Conservation (phyloP, 176 grass and related monocot genomes). For the Raddia distichophylla region DNA sequence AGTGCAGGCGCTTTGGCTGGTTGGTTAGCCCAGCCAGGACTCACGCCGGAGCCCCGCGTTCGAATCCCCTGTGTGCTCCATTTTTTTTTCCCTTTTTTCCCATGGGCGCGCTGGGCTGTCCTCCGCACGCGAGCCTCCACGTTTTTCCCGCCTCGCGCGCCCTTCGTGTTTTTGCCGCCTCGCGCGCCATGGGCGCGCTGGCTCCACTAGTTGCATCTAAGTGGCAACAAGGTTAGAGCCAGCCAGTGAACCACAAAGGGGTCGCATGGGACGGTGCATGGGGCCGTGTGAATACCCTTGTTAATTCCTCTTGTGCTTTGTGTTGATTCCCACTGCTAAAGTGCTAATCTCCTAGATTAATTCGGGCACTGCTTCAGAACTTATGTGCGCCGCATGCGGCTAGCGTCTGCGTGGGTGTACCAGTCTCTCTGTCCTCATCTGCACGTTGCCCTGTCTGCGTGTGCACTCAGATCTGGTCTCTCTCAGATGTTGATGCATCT, state of each 20-base stretch:
- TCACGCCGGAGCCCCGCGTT: no score
- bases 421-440: conserved; percentile 23
- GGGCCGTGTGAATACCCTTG: conserved; percentile 12
- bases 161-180: no score
- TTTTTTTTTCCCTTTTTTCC: no score
- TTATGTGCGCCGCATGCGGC: background rate
- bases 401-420: background rate
- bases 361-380: background rate
- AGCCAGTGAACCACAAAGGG: background rate
- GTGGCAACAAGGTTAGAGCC: no score
- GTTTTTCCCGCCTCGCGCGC: no score
- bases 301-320: background rate
- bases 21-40: no score
- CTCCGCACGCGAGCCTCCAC: no score
- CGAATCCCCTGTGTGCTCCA: no score
- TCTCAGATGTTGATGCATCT: conserved; percentile 15
- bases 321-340: background rate
- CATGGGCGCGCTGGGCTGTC: no score
- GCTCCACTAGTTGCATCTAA: no score
- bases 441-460: conserved; percentile 37
- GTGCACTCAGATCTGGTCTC: background rate
- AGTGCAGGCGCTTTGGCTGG: no score
- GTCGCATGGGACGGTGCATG: conserved; percentile 46
- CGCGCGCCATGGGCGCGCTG: no score
- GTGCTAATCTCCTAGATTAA: background rate